These are phyloP conservation scores for Zizania palustris DNA, from an alignment of 202 grass and related monocot species.

Conservation along the genomic window DNA sequence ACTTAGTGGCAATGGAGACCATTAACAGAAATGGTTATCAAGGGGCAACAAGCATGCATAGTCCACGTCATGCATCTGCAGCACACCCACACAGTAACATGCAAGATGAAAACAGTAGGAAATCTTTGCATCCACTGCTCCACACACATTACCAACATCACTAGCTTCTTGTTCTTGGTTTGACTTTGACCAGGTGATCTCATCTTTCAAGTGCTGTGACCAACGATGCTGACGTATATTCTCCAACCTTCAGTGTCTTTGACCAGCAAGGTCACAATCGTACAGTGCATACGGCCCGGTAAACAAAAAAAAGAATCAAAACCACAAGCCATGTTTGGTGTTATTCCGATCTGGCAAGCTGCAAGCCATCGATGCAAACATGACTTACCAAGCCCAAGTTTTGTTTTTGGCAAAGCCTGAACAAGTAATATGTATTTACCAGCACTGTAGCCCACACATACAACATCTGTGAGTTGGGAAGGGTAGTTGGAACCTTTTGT, in stretches of 20 bases:
- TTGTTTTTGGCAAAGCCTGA: background rate
- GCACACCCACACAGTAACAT: conserved; percentile 8
- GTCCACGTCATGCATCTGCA: background rate
- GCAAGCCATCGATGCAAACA: background rate
- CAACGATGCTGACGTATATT: conserved; percentile 7
- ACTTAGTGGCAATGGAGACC: conserved; percentile 18
- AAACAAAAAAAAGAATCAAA: conserved; percentile 2
- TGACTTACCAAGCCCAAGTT: background rate
- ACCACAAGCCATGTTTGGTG: background rate
- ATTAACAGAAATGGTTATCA: conserved; percentile 10
- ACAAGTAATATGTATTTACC: background rate
- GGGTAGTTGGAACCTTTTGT: too few species aligned
- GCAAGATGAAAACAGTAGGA: background rate
- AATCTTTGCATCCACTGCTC: conserved; percentile 29
- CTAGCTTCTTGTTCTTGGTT: conserved; percentile 23
- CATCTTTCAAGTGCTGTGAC: conserved; percentile 27
- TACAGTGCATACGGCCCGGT: background rate
- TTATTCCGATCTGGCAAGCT: background rate
- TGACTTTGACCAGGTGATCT: conserved; percentile 50
- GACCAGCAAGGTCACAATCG: conserved; percentile 34
- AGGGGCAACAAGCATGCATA: background rate
- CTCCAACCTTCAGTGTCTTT: conserved; percentile 26
- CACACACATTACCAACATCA: conserved; percentile 36
- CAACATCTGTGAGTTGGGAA: too few species aligned
- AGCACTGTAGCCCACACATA: too few species aligned